phyloP scores from a whole-genome alignment of 306 rosid genomes.

The Argentina anserina region DNA sequence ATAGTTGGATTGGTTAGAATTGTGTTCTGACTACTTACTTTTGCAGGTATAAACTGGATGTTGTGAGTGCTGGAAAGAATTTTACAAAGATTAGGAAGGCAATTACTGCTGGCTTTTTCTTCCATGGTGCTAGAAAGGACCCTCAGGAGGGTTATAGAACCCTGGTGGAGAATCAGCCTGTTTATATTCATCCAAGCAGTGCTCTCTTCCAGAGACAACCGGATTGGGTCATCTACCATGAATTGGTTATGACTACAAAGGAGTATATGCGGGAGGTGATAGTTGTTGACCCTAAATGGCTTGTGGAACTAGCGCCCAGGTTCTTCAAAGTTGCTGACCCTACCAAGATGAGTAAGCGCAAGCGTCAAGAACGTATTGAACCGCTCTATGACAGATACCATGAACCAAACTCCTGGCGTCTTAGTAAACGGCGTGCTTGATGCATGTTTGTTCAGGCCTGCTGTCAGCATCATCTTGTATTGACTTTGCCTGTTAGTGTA shows the following conservation, averaged over 20 bases:
- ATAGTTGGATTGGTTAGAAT: background rate
- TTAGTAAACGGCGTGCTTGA: conserved; percentile 87
- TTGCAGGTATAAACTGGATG: conserved; percentile 79
- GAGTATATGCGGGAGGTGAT: conserved; percentile 91
- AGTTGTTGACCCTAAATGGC: conserved; percentile 86
- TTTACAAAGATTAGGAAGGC: conserved; percentile 85
- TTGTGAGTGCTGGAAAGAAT: conserved; percentile 77
- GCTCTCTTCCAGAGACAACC: conserved; percentile 89
- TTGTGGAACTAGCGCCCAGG: conserved; percentile 84
- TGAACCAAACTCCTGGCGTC: conserved; percentile 92
- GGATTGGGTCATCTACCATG: conserved; percentile 92
- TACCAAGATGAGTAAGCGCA: conserved; percentile 86
- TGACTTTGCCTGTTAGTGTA: background rate
- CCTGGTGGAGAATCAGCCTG: conserved; percentile 87
- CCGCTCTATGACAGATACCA: conserved; percentile 90
- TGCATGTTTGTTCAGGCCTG: conserved; percentile 7
- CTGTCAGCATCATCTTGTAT: background rate
- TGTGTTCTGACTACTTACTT: background rate
- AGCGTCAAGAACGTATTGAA: conserved; percentile 84
- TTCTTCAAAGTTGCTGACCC: conserved; percentile 85
- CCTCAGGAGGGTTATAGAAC: conserved; percentile 96
- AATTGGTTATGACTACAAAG: conserved; percentile 86
- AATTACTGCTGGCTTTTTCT: conserved; percentile 85
- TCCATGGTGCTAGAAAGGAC: conserved; percentile 82
- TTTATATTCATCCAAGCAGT: conserved; percentile 78